These are phyloP conservation scores for Colletotrichum viniferum DNA, from an alignment of 2,329 filamentous ascomycete species.

Conservation along the genomic window DNA sequence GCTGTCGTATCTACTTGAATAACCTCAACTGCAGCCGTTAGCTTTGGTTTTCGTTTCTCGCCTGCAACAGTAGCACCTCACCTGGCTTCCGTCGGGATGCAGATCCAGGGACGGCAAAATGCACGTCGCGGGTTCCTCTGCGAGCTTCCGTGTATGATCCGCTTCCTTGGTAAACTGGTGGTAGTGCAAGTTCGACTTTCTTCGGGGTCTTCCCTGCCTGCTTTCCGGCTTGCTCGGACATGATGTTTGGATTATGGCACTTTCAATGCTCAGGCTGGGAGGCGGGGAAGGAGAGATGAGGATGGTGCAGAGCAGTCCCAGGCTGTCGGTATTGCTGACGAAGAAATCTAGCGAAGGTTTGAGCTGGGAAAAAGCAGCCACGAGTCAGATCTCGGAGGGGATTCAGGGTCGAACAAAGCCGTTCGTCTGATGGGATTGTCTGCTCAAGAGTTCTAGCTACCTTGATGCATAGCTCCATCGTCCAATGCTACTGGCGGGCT, in stretches of 20 bases:
- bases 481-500: background rate
- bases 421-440: constrained; percentile 6
- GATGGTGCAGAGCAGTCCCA: background rate
- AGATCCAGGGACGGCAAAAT: constrained; percentile 15
- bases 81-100: constrained; percentile 15
- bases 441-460: background rate
- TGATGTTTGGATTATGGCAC: background rate
- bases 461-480: background rate
- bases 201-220: background rate
- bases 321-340: background rate
- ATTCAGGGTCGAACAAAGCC: background rate
- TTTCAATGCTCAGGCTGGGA: background rate
- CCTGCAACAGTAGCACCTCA: background rate
- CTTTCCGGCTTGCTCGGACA: background rate
- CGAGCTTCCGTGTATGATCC: constrained; percentile 21
- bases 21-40: constrained; percentile 12
- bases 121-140: constrained; percentile 8
- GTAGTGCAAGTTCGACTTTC: constrained; percentile 4
- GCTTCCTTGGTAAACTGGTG: constrained; percentile 14
- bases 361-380: background rate
- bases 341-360: background rate
- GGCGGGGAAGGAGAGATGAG: background rate
- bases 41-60: background rate
- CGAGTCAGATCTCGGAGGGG: background rate
- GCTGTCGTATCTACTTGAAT: constrained; percentile 24